Percentiles rank a stretch among this genome's conserved stretches.
These are phyloP conservation scores for Hanseniaspora occidentalis DNA, from an alignment of 805 yeast species.

Conservation along the genomic window DNA sequence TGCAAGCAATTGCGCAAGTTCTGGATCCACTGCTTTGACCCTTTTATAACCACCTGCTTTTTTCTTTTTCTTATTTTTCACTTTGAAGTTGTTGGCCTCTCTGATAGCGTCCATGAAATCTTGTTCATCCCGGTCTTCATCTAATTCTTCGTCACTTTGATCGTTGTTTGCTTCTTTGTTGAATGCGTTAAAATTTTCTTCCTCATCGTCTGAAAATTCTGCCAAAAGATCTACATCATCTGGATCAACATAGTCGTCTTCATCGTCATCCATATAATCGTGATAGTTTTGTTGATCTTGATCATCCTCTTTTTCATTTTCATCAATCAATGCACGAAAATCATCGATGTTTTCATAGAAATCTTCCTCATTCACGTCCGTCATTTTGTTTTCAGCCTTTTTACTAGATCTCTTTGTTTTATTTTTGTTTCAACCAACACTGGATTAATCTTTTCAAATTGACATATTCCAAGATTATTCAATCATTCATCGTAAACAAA, in stretches of 20 bases:
- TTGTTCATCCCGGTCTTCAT: conserved; percentile 28
- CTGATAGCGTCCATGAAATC: conserved; percentile 51
- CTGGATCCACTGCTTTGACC: conserved; percentile 49
- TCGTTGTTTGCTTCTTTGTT: not conserved
- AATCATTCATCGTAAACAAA: no score
- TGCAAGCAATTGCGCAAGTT: conserved; percentile 51
- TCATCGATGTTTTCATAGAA: conserved; percentile 25
- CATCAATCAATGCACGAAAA: conserved; percentile 12
- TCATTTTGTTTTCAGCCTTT: not conserved
- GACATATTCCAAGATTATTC: not conserved
- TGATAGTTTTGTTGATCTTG: conserved; percentile 5
- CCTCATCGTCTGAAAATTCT: conserved; percentile 21
- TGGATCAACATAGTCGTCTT: conserved; percentile 8
- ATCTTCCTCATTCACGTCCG: conserved; percentile 17
- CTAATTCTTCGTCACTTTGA: conserved; percentile 23
- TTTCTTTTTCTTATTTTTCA: conserved; percentile 27
- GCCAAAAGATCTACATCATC: conserved; percentile 28
- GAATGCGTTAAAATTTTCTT: conserved; percentile 26
- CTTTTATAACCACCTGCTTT: conserved; percentile 15
- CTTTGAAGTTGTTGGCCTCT: conserved; percentile 53
- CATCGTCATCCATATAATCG: conserved; percentile 8
- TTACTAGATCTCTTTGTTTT: no score
- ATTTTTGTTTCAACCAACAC: not conserved
- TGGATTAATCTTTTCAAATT: not conserved
- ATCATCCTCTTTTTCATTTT: conserved; percentile 8